Base-by-base conservation (phyloP, 2,329 filamentous ascomycete genomes). In the Penicillium sp. region DNA sequence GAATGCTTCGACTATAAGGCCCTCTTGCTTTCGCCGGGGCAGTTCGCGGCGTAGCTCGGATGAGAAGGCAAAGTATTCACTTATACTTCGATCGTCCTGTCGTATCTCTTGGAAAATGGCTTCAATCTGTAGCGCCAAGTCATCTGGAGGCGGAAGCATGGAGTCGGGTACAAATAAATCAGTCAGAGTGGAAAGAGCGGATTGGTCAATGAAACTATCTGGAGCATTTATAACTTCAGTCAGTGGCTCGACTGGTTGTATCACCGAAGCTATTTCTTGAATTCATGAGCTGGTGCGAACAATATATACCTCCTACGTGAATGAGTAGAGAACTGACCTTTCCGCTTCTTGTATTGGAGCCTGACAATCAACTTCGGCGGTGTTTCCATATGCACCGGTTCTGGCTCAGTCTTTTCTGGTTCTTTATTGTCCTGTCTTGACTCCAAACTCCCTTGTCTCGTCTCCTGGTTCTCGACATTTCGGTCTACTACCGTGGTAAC, bases 1-100 rank as follows among this genome's bases (percentile, higher is more conserved):
- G 56, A 75, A 74, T 1, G 60, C 59, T 46, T 64, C 59, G 6
- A 72, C 64, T 30, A 71, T 58, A 7, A 58, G 40, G 1, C 55
- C 46, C 35, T 69, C 66, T 18, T 60, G 60, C 5, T 59, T 49
- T 14, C 59, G 52, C 3, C 57, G 58, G 2, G 59, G 62, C n/a
- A 64, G 53, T 3, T 58, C 28, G 2, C 52, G 38, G 5, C 65
- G 61, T 7, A 68, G 47, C 4, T 52, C 35, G 20, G 63, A 57
- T 5, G 65, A 66, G 11, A 55, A 63, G 9, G 62, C 57, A 28
- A 70, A 60, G 51, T 74, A 74, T 0, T 63, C 60, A 1, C 46
- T 57, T 1, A 73, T 59, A 8, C 59, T 50, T 30, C 60, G 59
- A 8, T 26, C 47, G 18, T 61, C 55, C 45, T 74, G 71, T 23